Conservation (phyloP, 1,284 basidiomycete genomes). For the Austropuccinia psidii region DNA sequence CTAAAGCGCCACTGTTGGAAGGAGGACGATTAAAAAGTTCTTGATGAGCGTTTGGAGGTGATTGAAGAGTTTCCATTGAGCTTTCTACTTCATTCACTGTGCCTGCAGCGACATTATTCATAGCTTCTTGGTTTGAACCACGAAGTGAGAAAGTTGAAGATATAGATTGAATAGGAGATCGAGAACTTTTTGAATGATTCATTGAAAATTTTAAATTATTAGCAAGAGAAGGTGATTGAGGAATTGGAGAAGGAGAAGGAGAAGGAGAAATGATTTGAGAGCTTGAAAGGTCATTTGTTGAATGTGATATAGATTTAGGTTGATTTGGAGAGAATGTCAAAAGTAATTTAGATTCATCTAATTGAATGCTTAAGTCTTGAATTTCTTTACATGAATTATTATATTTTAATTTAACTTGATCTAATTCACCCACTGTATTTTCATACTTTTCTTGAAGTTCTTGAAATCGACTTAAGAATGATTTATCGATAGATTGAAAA, state of each 20-base stretch:
- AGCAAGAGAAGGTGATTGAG: neutral
- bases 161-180: no score
- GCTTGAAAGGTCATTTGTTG: neutral
- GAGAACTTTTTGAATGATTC: no score
- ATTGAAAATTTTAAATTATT: no score
- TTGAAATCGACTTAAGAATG: constrained; percentile 35
- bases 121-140: no score
- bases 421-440: constrained; percentile 68
- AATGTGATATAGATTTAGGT: neutral
- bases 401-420: constrained; percentile 69
- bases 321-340: constrained; percentile 1
- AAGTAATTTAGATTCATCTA: constrained; percentile 4
- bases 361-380: constrained; percentile 33
- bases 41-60: no score
- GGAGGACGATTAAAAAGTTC: no score
- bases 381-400: constrained; percentile 62
- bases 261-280: neutral
- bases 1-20: no score
- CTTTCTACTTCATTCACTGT: no score
- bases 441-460: constrained; percentile 51
- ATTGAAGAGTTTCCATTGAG: no score
- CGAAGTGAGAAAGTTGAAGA: no score
- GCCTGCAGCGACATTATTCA: no score
- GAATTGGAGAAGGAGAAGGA: neutral
- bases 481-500: constrained; percentile 22